phyloP scores from a whole-genome alignment of 2,329 filamentous ascomycete genomes.

The Fusarium siculi region DNA sequence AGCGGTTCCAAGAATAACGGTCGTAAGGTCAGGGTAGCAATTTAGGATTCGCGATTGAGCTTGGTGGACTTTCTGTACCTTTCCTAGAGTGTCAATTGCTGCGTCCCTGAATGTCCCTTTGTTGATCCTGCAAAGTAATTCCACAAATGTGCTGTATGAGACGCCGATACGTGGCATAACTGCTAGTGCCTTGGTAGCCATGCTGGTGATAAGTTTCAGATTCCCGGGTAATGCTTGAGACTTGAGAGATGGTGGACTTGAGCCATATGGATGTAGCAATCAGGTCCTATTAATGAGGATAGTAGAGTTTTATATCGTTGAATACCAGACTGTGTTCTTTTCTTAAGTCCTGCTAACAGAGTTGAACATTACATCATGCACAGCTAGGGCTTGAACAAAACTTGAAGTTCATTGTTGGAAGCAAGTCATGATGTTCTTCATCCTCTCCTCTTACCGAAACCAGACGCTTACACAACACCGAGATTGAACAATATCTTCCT shows the following conservation, averaged over 20 bases:
- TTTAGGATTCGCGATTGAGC: not conserved
- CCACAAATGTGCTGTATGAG: not conserved
- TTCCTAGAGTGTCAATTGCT: not conserved
- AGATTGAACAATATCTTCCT: not conserved
- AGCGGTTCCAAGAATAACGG: not conserved
- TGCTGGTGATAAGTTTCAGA: not conserved
- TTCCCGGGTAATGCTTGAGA: not conserved
- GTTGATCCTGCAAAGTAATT: not conserved
- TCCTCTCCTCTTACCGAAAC: accelerated
- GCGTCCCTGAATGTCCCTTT: not conserved
- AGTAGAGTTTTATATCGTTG: not conserved
- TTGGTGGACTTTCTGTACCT: not conserved
- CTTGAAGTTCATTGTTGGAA: not conserved
- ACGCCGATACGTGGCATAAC: not conserved
- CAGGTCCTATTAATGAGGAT: accelerated
- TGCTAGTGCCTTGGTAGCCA: not conserved
- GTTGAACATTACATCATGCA: not conserved
- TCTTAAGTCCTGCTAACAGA: not conserved
- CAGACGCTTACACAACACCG: accelerated
- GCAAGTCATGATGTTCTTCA: not conserved
- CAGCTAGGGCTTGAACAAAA: not conserved
- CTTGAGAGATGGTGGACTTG: too few species aligned
- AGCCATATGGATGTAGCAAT: accelerated
- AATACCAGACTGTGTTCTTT: not conserved
- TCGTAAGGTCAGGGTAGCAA: not conserved